Evolutionary conservation across 169 alveolate species (phyloP).

Genomic region (Plasmodium yoelii): DNA sequence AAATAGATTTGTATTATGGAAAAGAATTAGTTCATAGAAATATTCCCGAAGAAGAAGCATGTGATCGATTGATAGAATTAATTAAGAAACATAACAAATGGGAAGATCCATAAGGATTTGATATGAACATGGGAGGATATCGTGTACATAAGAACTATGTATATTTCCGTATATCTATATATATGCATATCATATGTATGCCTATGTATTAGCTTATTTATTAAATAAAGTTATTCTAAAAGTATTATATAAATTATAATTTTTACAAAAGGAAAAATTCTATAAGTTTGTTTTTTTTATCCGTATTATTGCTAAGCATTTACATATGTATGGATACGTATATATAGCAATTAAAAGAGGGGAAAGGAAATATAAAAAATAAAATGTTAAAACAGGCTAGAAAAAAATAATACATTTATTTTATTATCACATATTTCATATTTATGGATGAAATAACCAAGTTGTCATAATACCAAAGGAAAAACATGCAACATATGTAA

Average conservation of each 20-base stretch:
- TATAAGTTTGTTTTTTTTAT: conserved; percentile 22
- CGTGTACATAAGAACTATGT: background rate
- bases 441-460: conserved; percentile 87
- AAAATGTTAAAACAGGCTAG: conserved; percentile 3
- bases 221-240: background rate
- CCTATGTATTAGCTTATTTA: background rate
- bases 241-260: background rate
- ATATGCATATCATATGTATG: background rate
- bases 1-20: conserved; percentile 89
- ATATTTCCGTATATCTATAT: background rate
- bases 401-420: conserved; percentile 4
- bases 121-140: background rate
- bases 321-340: conserved; percentile 3
- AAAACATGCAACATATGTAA: conserved; percentile 84
- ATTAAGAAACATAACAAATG: conserved; percentile 77
- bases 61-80: conserved; percentile 86
- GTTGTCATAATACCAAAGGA: conserved; percentile 86
- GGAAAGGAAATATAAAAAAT: conserved; percentile 4
- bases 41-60: conserved; percentile 87
- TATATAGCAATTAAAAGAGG: conserved; percentile 4
- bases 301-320: background rate
- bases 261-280: conserved; percentile 16
- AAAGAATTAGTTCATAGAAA: conserved; percentile 86
- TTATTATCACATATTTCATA: background rate
- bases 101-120: conserved; percentile 41